Percentiles rank a stretch among this genome's conserved stretches.
Conservation (phyloP, 2,329 filamentous ascomycete genomes). For the Arthrobotrys musiformis region DNA sequence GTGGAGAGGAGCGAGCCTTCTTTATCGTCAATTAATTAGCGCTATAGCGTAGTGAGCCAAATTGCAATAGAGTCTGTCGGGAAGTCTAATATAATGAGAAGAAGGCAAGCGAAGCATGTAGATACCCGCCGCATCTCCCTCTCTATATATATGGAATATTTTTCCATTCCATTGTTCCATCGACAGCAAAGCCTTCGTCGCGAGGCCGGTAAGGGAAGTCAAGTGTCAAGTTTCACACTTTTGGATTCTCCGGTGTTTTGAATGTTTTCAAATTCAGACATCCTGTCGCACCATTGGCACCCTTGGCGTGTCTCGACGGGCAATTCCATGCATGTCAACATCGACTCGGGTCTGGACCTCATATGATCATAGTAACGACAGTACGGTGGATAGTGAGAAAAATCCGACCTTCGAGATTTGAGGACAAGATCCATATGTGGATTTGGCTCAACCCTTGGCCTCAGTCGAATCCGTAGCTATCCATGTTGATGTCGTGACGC, state of each 20-base stretch:
- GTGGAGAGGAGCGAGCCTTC: not conserved
- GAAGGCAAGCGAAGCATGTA: not conserved
- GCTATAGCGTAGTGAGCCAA: no score
- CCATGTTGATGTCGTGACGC: no score
- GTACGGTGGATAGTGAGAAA: no score
- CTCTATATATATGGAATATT: not conserved
- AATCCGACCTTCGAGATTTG: no score
- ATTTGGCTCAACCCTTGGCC: no score
- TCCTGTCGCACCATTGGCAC: constrained; percentile 17
- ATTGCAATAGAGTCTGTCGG: no score
- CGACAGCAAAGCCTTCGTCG: not conserved
- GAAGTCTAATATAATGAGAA: not conserved
- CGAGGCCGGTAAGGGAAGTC: constrained; percentile 12
- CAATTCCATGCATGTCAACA: not conserved
- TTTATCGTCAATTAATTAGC: no score
- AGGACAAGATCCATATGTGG: no score
- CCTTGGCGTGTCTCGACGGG: constrained; percentile 27
- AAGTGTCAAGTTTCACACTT: constrained; percentile 23
- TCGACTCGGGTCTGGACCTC: no score
- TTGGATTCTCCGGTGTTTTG: constrained; percentile 19
- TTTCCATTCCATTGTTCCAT: not conserved
- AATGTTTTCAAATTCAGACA: constrained; percentile 29
- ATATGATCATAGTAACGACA: no score
- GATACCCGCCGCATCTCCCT: not conserved
- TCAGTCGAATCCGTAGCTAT: no score